Conservation (phyloP, 2,329 filamentous ascomycete species). For the Trichoderma sp. region DNA sequence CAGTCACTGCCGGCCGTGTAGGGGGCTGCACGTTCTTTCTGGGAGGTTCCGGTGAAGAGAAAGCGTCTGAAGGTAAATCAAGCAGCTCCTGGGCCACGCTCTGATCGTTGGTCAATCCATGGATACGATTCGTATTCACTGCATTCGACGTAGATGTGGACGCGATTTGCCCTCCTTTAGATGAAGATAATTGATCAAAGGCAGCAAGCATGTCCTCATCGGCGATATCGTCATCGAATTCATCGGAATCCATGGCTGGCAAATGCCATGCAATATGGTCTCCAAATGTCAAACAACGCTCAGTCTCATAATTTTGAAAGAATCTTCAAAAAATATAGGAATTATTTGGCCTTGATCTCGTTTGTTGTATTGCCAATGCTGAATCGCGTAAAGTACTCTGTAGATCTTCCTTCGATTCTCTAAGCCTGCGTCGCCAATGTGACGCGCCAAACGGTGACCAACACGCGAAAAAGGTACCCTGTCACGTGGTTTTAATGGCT, state of each 20-base stretch:
- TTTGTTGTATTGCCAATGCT: background rate
- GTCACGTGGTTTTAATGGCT: constrained; percentile 32
- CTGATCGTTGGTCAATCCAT: constrained; percentile 18
- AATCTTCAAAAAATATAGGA: background rate
- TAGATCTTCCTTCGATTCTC: background rate
- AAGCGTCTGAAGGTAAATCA: constrained; percentile 66
- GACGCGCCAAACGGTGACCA: constrained; percentile 24
- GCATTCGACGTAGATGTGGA: background rate
- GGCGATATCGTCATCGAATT: constrained; percentile 64
- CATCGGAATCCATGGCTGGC: constrained; percentile 56
- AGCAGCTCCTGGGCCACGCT: constrained; percentile 48
- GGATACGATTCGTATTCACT: background rate
- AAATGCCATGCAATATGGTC: background rate
- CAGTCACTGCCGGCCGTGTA: constrained; percentile 19
- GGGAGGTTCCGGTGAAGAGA: constrained; percentile 57
- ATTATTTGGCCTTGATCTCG: background rate
- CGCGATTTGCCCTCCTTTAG: constrained; percentile 28
- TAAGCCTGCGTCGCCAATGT: background rate
- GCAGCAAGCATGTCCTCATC: constrained; percentile 67
- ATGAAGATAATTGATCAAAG: constrained; percentile 53
- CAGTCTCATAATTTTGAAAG: background rate
- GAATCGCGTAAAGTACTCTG: background rate
- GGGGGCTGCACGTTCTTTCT: constrained; percentile 26
- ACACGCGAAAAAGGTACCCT: constrained; percentile 37
- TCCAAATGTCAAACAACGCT: background rate